Evolutionary conservation across 495 filamentous ascomycete genomes (phyloP).

Genomic region (Hyaloscypha finlandica): DNA sequence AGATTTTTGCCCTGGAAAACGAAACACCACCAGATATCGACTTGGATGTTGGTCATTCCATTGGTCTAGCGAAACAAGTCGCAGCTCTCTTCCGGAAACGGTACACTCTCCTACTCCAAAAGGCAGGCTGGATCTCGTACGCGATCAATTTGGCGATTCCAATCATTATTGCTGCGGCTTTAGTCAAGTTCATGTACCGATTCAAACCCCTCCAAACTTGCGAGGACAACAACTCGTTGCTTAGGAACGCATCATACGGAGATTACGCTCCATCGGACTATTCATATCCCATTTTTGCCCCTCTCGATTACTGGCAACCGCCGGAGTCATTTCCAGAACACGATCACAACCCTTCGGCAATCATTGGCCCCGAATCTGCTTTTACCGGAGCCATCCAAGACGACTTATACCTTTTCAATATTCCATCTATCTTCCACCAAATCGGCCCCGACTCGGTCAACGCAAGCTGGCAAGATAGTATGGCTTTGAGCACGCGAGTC

Average conservation of each 20-base stretch:
- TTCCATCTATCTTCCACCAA: slow-evolving; percentile 1
- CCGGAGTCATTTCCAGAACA: slow-evolving; percentile 6
- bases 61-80: slow-evolving; percentile 26
- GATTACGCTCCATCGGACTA: background rate
- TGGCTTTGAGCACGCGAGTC: slow-evolving; percentile 10
- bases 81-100: slow-evolving; percentile 24
- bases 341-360: background rate
- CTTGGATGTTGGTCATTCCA: slow-evolving; percentile 28
- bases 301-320: slow-evolving; percentile 5
- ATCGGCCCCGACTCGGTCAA: background rate
- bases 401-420: slow-evolving; percentile 8
- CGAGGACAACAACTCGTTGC: slow-evolving; percentile 7
- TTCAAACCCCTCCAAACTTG: slow-evolving; percentile 26
- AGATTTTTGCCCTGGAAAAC: slow-evolving; percentile 24
- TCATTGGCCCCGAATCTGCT: slow-evolving; percentile 19
- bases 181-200: slow-evolving; percentile 25
- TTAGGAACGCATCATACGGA: slow-evolving; percentile 16
- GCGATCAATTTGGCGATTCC: slow-evolving; percentile 30
- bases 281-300: slow-evolving; percentile 2
- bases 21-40: slow-evolving; percentile 22
- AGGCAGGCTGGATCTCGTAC: slow-evolving; percentile 30
- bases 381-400: slow-evolving; percentile 23
- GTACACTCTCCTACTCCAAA: slow-evolving; percentile 27
- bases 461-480: background rate
- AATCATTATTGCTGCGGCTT: slow-evolving; percentile 26